Conservation (phyloP, 441 rosid genomes). For the Erysimum cheiri region DNA sequence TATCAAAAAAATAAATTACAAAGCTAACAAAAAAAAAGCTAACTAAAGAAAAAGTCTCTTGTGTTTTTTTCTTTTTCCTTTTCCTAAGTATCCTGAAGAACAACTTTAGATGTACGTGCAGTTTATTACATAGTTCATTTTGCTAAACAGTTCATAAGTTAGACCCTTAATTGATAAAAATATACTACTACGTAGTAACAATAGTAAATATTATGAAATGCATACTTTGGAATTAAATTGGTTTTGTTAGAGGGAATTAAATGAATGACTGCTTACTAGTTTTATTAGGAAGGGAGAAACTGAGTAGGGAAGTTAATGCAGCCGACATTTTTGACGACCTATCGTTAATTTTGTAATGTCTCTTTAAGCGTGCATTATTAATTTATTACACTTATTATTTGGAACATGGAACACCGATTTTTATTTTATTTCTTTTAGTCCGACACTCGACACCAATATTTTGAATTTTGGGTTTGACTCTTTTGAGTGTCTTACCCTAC, state of each 20-base stretch:
- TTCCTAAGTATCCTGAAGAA: too few relatives aligned
- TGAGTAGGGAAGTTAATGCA: slow-evolving; percentile 36
- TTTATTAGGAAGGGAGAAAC: slow-evolving; percentile 22
- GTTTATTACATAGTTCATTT: too few relatives aligned
- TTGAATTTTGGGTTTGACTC: background rate
- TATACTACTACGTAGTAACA: too few relatives aligned
- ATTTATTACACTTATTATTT: background rate
- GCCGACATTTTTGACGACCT: slow-evolving; percentile 42
- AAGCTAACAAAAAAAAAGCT: background rate
- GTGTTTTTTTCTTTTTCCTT: too few relatives aligned
- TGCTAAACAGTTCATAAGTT: too few relatives aligned
- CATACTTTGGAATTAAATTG: background rate
- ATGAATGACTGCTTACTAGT: slow-evolving; percentile 20
- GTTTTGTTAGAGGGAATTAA: background rate
- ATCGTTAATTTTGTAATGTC: slow-evolving; percentile 18
- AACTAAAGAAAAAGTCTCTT: too few relatives aligned
- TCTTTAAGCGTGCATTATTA: slow-evolving; percentile 32
- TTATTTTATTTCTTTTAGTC: background rate
- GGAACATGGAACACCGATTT: background rate
- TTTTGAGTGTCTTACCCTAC: background rate
- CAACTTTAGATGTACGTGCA: too few relatives aligned
- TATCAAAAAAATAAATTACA: background rate
- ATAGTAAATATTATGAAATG: too few relatives aligned
- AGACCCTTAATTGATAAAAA: too few relatives aligned
- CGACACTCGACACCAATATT: background rate